A percentile compares a stretch with the other conserved stretches of the same genome.
Evolutionary conservation across 2,329 filamentous ascomycete species (phyloP).

Genomic region (Phialocephala subalpina): DNA sequence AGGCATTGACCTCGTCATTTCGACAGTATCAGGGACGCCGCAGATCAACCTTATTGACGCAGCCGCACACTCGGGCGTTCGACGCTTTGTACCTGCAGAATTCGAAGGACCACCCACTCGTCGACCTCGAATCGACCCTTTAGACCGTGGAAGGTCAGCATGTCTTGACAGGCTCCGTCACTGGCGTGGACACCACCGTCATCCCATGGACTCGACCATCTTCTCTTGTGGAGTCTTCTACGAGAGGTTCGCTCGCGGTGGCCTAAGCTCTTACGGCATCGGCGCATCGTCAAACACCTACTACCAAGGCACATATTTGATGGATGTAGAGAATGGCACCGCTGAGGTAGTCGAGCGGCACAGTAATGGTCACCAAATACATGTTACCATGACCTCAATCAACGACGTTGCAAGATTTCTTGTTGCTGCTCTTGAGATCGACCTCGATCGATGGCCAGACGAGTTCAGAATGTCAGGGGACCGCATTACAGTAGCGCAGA

Average conservation of each 20-base stretch:
- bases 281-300: conserved; percentile 62
- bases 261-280: conserved; percentile 66
- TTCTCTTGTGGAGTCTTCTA: conserved; percentile 81
- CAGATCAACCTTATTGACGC: conserved; percentile 79
- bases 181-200: conserved; percentile 54
- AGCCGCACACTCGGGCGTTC: conserved; percentile 68
- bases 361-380: conserved; percentile 56
- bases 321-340: conserved; percentile 64
- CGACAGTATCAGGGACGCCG: conserved; percentile 71
- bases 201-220: conserved; percentile 70
- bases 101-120: conserved; percentile 72
- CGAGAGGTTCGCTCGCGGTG: conserved; percentile 75
- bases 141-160: conserved; percentile 67
- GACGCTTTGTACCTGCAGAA: conserved; percentile 77
- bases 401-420: conserved; percentile 76
- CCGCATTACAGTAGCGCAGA: conserved; percentile 64
- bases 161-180: conserved; percentile 64
- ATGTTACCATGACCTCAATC: conserved; percentile 72
- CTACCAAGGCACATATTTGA: conserved; percentile 68
- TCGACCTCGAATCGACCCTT: conserved; percentile 61
- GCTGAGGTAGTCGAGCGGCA: conserved; percentile 69
- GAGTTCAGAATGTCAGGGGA: conserved; percentile 78
- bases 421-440: conserved; percentile 72
- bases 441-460: conserved; percentile 66
- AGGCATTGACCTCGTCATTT: conserved; percentile 78